These are phyloP conservation scores for Colletotrichum cuscutae DNA, from an alignment of 2,329 filamentous ascomycete genomes.

Conservation along the genomic window DNA sequence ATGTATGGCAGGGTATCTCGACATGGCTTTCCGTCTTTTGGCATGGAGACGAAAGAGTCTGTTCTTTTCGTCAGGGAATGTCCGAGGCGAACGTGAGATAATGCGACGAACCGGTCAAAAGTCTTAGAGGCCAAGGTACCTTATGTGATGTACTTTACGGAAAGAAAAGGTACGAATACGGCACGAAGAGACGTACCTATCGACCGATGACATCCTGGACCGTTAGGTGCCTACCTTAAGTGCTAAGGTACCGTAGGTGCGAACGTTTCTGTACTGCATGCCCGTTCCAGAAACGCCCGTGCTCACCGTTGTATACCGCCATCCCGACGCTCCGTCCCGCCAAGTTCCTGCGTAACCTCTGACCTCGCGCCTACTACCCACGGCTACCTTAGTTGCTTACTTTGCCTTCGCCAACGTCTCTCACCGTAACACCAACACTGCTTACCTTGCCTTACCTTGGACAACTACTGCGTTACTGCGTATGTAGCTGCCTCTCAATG, in stretches of 20 bases:
- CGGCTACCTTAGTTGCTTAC: neutral
- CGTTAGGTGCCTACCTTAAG: neutral
- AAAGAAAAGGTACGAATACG: too few species aligned
- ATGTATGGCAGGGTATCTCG: neutral
- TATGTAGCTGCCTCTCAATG: neutral
- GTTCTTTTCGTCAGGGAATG: too few species aligned
- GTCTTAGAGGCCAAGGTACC: too few species aligned
- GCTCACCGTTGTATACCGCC: neutral
- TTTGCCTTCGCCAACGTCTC: neutral
- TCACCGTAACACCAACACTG: neutral
- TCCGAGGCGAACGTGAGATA: too few species aligned
- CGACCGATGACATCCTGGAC: neutral
- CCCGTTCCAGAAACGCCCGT: neutral
- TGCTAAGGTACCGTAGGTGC: too few species aligned
- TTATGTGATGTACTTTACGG: too few species aligned
- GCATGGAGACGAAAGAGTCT: neutral
- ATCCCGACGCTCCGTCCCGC: neutral
- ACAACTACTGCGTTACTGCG: neutral
- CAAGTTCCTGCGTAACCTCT: neutral
- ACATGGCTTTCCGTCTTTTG: neutral
- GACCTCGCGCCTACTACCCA: neutral
- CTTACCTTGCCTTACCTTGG: neutral
- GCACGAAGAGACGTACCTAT: neutral
- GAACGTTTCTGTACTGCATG: neutral
- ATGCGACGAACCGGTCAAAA: too few species aligned